Conservation (phyloP, 768 basidiomycete genomes). For the Lactifluus piperatus region DNA sequence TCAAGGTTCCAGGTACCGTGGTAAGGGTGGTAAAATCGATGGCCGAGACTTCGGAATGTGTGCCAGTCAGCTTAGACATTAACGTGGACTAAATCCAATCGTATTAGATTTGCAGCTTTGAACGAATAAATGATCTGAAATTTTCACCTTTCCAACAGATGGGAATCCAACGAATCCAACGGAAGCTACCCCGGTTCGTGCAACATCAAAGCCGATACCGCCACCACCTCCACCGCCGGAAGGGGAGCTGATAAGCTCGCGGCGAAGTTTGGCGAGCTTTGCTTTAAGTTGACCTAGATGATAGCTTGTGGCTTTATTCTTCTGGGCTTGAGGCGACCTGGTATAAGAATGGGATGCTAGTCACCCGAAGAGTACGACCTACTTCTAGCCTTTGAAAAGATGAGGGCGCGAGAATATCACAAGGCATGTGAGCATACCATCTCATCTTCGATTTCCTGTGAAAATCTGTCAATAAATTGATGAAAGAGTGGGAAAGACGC, state of each 20-base stretch:
- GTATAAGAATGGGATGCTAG: conserved; percentile 14
- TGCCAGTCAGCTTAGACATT: conserved; percentile 95
- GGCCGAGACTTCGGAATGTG: conserved; percentile 90
- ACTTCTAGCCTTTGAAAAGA: conserved; percentile 66
- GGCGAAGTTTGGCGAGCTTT: conserved; percentile 92
- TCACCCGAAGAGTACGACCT: conserved; percentile 26
- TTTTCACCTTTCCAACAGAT: conserved; percentile 81
- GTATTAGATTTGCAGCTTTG: conserved; percentile 8
- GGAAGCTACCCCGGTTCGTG: conserved; percentile 93
- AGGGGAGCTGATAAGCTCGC: conserved; percentile 81
- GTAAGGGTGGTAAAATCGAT: conserved; percentile 97
- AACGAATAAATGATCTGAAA: neutral
- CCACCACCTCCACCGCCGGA: conserved; percentile 73
- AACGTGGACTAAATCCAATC: conserved; percentile 57
- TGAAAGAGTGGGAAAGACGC: conserved; percentile 18
- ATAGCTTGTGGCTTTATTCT: conserved; percentile 94
- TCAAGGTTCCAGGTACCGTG: conserved; percentile 90
- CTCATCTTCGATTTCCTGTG: conserved; percentile 91
- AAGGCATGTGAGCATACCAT: conserved; percentile 52
- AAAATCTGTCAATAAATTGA: conserved; percentile 5
- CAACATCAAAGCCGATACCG: conserved; percentile 95
- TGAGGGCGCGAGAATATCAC: conserved; percentile 14
- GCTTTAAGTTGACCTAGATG: conserved; percentile 96
- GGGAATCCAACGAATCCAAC: conserved; percentile 91
- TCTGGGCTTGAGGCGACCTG: conserved; percentile 56